Percentiles rank a stretch among this genome's conserved stretches.
phyloP scores from a whole-genome alignment of 2,329 filamentous ascomycete species.

The Diplodia intermedia region DNA sequence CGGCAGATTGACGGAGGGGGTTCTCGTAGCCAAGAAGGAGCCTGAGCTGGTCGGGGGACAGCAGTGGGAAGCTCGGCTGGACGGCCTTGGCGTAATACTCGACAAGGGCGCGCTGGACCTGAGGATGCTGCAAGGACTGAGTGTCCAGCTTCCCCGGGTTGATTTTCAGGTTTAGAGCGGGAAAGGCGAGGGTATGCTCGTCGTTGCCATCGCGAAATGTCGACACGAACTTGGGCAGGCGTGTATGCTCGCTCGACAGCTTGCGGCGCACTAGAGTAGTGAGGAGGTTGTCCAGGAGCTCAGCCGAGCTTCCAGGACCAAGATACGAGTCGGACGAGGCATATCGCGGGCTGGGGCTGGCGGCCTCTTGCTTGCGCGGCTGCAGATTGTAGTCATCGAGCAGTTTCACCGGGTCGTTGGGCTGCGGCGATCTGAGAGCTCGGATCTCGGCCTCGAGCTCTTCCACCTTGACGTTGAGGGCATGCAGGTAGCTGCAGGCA shows the following conservation, averaged over 20 bases:
- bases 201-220: slow-evolving; percentile 5
- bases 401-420: neutral
- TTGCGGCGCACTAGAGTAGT: slow-evolving; percentile 2
- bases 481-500: slow-evolving; percentile 26
- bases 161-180: slow-evolving; percentile 20
- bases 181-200: neutral
- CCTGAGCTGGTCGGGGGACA: slow-evolving; percentile 12
- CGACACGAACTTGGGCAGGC: slow-evolving; percentile 5
- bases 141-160: slow-evolving; percentile 24
- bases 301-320: slow-evolving; percentile 27
- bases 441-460: slow-evolving; percentile 27
- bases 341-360: neutral
- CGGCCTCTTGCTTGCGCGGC: neutral
- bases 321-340: slow-evolving; percentile 1
- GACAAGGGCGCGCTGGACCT: slow-evolving; percentile 25
- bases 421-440: neutral
- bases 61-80: slow-evolving; percentile 20
- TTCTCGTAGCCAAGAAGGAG: slow-evolving; percentile 22
- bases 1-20: slow-evolving; percentile 17
- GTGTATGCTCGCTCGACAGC: neutral
- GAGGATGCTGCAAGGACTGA: slow-evolving; percentile 28
- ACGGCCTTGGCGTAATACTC: slow-evolving; percentile 29
- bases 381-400: neutral
- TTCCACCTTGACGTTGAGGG: slow-evolving; percentile 26
- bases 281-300: slow-evolving; percentile 23